Base-by-base conservation (phyloP, 768 basidiomycete genomes). In the Mycena indigotica region DNA sequence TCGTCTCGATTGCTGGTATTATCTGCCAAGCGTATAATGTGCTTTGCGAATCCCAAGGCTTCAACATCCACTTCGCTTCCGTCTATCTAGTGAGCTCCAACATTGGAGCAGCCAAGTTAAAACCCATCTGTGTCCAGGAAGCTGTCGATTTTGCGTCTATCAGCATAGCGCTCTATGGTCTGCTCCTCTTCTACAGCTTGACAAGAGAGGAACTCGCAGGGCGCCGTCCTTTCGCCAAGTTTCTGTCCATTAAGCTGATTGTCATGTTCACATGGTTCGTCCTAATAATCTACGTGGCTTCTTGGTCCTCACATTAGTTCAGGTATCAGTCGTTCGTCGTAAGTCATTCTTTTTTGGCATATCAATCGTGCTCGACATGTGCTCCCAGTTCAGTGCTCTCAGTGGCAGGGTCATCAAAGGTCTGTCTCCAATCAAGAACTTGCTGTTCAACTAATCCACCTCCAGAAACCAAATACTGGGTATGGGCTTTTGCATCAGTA, bases 141-240 rank as follows among this genome's bases (percentile, higher is more conserved):
- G 79, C 77, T 1, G 76, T 93, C 49, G 89, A 92, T 69, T 93
- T 91, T 60, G 77, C 87, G 59, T 92, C 89, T 62, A 95, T 95
- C 67, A 89, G 90, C 65, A 68, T 95, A 35, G 94, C 95, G 2
- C 77, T 96, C 2, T 95, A 96, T 65, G 95, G 93, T 6, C 76
- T 97, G 5, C 66, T 95, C 13, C 63, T 93, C 15, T 93, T 95
- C 72, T 95, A 95, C 67, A 86, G 82, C 21, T 77, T 96, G 41
- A 91, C 86, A 49, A 83, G 86, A 57, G 86, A 89, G 17, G 93
- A 95, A 63, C 81, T 96, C n/a, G 74, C 66, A 53, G 91, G 87
- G 29, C 80, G 84, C 17, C 80, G 87, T 25, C 95, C 93, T 25
- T 74, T 95, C 26, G 84, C 87, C 24, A 95, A 95, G 75, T 96